Base-by-base conservation (phyloP, 257 asterid species). In the Anisodus tanguticus region DNA sequence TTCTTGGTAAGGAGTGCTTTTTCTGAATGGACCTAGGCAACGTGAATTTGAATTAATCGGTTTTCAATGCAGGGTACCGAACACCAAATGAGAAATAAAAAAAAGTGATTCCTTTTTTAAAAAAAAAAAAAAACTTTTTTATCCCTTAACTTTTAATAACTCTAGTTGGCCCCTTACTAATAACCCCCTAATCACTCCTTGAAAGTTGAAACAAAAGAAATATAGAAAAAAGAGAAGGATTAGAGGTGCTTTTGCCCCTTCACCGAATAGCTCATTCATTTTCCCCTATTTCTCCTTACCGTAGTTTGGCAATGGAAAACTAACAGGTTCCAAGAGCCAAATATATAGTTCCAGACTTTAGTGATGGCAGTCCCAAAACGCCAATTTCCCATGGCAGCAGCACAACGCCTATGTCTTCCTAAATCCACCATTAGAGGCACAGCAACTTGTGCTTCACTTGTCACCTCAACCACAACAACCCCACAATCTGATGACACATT, bases 401-500 rank as follows among this genome's bases (percentile, higher is more conserved):
- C 81, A 76, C 81, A 10, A 26, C 47, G 63, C 64, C 47, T 26
- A 26, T 51, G 47, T 2, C 45, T 12, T 26, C 47, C 62, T 35
- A 76, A 76, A 76, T 76, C 22, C 7, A 22, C 63, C 8, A 76
- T 53, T 22, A 76, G 81, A 76, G 22, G 63, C 81, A 31, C 13
- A 51, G 10, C 47, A 51, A 51, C 81, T 76, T 76, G 26, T 51
- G 63, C 63, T 51, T 76, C 62, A 76, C 81, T 53, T 51, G 13
- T 15, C 4, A 51, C 15, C 47, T 66, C 72, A 35, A 26, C 71
- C 43, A 26, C 71, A 64, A 22, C 45, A 74, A 76, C 47, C 8
- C 45, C 45, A 51, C 62, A 41, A 47, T 49, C 81, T 26, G 49
- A 76, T 76, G 90, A 87, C 87, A 81, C 92, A 1, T 94, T 94